Evolutionary conservation across 768 basidiomycete species (phyloP).

Genomic region (Dioszegia hungarica): DNA sequence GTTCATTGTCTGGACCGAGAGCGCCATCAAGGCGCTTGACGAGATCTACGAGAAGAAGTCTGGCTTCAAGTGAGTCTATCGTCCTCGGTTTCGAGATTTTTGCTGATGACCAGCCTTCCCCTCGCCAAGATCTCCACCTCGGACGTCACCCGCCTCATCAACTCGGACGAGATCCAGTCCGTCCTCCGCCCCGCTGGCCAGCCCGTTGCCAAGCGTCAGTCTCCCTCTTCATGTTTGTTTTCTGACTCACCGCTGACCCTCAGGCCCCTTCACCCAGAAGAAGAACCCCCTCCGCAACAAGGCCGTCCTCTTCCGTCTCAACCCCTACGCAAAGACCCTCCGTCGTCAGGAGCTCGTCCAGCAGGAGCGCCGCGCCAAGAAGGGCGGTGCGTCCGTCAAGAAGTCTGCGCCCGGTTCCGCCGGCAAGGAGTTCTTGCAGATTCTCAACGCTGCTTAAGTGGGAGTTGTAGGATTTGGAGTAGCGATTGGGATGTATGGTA

Average conservation of each 20-base stretch:
- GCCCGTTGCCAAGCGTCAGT: constrained; percentile 70
- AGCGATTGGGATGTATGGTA: not conserved
- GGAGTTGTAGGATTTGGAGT: not conserved
- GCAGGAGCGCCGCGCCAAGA: constrained; percentile 38
- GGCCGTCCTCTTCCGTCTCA: constrained; percentile 89
- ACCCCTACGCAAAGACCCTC: constrained; percentile 95
- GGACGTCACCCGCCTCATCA: constrained; percentile 94
- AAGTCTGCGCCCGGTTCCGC: constrained; percentile 61
- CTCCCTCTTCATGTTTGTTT: not conserved
- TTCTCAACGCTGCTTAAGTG: constrained; percentile 74
- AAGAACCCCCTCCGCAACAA: constrained; percentile 97
- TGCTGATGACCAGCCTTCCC: constrained; percentile 61
- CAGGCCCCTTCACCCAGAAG: constrained; percentile 87
- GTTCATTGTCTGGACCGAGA: constrained; percentile 98
- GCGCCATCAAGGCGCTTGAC: constrained; percentile 86
- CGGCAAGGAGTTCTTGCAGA: constrained; percentile 76
- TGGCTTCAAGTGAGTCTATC: constrained; percentile 38
- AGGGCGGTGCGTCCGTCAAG: constrained; percentile 51
- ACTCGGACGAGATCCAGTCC: constrained; percentile 96
- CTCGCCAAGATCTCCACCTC: constrained; percentile 95
- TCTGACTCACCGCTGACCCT: not conserved
- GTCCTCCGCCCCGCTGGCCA: constrained; percentile 85
- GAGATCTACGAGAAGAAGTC: constrained; percentile 80
- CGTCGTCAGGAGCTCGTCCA: constrained; percentile 71
- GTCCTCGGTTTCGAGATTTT: not conserved